Conservation (phyloP, 305 asterid genomes). For the Ajuga reptans region DNA sequence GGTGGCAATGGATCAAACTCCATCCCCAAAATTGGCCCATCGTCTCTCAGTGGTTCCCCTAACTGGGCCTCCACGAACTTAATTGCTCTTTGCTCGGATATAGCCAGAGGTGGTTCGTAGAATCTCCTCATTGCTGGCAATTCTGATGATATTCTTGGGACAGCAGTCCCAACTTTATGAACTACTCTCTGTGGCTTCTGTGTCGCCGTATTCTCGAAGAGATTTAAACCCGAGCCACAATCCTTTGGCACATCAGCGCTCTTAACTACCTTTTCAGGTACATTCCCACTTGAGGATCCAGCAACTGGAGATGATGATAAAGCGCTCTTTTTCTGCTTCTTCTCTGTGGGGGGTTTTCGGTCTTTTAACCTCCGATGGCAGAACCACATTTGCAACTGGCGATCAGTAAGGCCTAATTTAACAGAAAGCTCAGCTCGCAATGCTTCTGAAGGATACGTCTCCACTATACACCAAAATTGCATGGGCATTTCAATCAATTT, state of each 20-base stretch:
- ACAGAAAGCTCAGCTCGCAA: conserved; percentile 69
- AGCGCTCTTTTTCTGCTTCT: conserved; percentile 42
- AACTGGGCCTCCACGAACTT: conserved; percentile 78
- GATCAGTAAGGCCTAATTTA: conserved; percentile 68
- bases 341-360: conserved; percentile 51
- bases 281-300: conserved; percentile 37
- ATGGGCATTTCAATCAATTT: conserved; percentile 9
- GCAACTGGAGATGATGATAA: conserved; percentile 39
- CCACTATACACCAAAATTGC: conserved; percentile 39
- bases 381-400: conserved; percentile 98
- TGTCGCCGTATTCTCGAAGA: conserved; percentile 32
- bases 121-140: conserved; percentile 55
- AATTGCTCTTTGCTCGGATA: conserved; percentile 71
- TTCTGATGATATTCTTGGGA: conserved; percentile 61
- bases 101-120: conserved; percentile 69
- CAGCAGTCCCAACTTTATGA: conserved; percentile 69
- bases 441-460: conserved; percentile 73
- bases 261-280: conserved; percentile 25
- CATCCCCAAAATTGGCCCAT: conserved; percentile 92
- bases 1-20: conserved; percentile 94
- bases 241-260: conserved; percentile 36
- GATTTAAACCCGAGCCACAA: conserved; percentile 32
- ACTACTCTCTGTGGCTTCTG: conserved; percentile 39
- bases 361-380: conserved; percentile 91
- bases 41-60: conserved; percentile 81